Conservation (phyloP, 139 green algal genomes). For the Pleodorina starrii region DNA sequence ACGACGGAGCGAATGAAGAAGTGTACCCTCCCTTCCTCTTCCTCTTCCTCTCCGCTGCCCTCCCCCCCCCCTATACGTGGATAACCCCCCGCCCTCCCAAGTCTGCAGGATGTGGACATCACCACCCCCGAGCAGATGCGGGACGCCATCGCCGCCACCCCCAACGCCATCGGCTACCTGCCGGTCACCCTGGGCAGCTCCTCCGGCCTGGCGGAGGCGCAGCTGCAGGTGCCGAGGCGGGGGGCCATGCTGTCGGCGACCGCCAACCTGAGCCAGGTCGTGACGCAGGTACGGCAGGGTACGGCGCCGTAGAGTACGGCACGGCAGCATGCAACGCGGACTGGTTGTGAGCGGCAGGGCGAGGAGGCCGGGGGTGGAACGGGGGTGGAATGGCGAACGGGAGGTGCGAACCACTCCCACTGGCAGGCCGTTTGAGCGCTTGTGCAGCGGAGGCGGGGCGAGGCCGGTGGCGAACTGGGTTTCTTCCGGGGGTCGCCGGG, state of each 20-base stretch:
- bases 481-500: not conserved
- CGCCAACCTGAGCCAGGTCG: not conserved
- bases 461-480: not conserved
- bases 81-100: not conserved
- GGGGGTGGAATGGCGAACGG: no score
- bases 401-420: no score
- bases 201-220: not conserved
- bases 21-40: not conserved
- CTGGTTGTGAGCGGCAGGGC: no score
- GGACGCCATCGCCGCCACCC: not conserved
- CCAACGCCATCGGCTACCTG: conserved; percentile 38
- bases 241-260: not conserved
- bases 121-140: conserved; percentile 28
- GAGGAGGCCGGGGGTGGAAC: no score
- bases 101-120: not conserved
- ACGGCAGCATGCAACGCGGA: no score
- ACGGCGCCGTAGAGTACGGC: no score
- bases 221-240: not conserved
- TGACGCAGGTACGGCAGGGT: not conserved
- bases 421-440: no score
- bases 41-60: not conserved
- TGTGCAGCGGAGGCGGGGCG: no score
- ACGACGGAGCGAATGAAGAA: no score
- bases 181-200: not conserved
- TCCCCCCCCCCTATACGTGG: not conserved